phyloP scores from a whole-genome alignment of 2,329 filamentous ascomycete genomes.

The Rutstroemia sydowiana region DNA sequence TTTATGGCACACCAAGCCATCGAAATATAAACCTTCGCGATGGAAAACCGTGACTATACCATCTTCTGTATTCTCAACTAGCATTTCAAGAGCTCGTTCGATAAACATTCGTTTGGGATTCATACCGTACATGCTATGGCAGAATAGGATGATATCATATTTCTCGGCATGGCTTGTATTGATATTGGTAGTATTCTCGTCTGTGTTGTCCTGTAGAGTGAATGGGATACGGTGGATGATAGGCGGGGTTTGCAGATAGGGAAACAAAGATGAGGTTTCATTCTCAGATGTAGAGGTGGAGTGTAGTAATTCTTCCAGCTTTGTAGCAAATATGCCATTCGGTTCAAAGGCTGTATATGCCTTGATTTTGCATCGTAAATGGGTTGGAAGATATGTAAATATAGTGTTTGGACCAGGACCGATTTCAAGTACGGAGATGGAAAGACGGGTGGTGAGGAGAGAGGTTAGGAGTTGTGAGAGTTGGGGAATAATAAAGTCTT shows the following conservation, averaged over 20 bases:
- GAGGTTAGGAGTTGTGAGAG: slow-evolving; percentile 19
- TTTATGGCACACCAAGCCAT: slow-evolving; percentile 41
- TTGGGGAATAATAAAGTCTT: slow-evolving; percentile 24
- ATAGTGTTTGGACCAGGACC: slow-evolving; percentile 51
- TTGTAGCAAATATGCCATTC: slow-evolving; percentile 33
- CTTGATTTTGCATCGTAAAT: slow-evolving; percentile 37
- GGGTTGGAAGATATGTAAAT: slow-evolving; percentile 40
- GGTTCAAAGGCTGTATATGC: slow-evolving; percentile 44
- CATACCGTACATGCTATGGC: slow-evolving; percentile 59
- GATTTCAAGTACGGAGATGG: slow-evolving; percentile 50
- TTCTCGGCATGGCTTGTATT: slow-evolving; percentile 28
- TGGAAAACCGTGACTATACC: slow-evolving; percentile 49
- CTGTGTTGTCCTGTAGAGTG: slow-evolving; percentile 23
- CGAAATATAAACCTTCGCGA: slow-evolving; percentile 40
- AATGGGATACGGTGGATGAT: slow-evolving; percentile 37
- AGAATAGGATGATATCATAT: slow-evolving; percentile 53
- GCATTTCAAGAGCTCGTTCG: slow-evolving; percentile 40
- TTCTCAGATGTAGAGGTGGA: slow-evolving; percentile 21
- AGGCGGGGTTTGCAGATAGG: slow-evolving; percentile 33
- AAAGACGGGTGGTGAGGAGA: slow-evolving; percentile 34
- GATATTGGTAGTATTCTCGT: slow-evolving; percentile 16
- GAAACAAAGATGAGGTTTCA: slow-evolving; percentile 37
- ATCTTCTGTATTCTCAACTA: slow-evolving; percentile 33
- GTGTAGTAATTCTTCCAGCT: slow-evolving; percentile 37
- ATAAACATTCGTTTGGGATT: slow-evolving; percentile 40